Conservation (phyloP, 495 filamentous ascomycete species). For the Choiromyces venosus region DNA sequence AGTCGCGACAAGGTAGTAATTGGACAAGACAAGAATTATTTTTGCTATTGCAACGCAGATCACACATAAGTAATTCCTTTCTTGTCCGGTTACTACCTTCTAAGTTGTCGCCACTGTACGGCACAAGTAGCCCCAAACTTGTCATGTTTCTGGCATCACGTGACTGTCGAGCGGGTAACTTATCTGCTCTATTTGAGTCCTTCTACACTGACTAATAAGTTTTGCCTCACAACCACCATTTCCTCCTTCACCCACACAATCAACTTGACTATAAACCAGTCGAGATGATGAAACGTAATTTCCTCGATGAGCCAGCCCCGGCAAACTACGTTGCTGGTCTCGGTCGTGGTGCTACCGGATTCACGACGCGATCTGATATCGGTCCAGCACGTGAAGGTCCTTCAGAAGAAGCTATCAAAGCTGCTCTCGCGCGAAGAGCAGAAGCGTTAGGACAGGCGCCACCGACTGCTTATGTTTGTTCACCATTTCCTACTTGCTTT, state of each 20-base stretch:
- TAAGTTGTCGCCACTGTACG: no score
- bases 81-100: no score
- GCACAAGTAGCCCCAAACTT: no score
- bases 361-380: conserved; percentile 94
- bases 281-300: conserved; percentile 77
- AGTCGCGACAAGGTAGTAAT: no score
- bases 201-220: no score
- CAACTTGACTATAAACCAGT: conserved; percentile 1
- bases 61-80: no score
- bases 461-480: conserved; percentile 60
- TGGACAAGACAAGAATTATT: no score
- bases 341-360: conserved; percentile 94
- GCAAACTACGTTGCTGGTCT: conserved; percentile 99
- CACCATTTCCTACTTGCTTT: background rate
- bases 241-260: conserved; percentile 1
- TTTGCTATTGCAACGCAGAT: no score
- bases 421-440: conserved; percentile 85
- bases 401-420: conserved; percentile 96
- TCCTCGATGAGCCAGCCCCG: conserved; percentile 81
- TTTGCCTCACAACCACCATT: background rate
- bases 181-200: background rate
- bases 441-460: conserved; percentile 75
- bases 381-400: conserved; percentile 95
- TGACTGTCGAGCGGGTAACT: background rate
- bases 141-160: background rate